These are phyloP conservation scores for Alternaria sp. DNA, from an alignment of 2,329 filamentous ascomycete genomes.

Conservation along the genomic window DNA sequence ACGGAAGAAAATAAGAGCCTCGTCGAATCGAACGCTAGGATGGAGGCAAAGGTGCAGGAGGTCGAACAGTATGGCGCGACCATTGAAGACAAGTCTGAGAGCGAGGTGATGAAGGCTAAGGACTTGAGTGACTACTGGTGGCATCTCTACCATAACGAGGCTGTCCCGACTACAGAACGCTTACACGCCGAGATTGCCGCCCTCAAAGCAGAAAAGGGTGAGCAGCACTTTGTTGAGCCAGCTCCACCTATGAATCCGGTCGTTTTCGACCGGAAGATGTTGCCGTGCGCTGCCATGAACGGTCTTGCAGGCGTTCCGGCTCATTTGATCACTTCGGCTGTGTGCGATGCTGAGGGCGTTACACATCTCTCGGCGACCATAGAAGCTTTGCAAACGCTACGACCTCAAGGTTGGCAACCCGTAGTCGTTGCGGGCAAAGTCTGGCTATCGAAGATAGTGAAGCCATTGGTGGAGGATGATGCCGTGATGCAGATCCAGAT, in stretches of 20 bases:
- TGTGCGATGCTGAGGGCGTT: constrained; percentile 1
- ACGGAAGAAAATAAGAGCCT: not conserved
- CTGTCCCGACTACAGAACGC: not conserved
- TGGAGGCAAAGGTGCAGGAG: not conserved
- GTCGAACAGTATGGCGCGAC: not conserved
- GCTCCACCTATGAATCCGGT: not conserved
- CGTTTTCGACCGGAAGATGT: not conserved
- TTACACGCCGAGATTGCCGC: not conserved
- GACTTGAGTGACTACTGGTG: not conserved
- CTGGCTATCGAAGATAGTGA: constrained; percentile 10
- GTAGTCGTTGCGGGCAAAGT: constrained; percentile 4
- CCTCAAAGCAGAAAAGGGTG: constrained; percentile 7
- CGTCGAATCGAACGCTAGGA: not conserved
- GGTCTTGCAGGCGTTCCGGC: not conserved
- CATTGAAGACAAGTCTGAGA: not conserved
- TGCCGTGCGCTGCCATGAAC: not conserved
- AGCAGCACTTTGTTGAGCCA: not conserved
- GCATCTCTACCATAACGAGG: constrained; percentile 2
- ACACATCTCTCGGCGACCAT: constrained; percentile 5
- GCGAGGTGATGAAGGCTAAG: not conserved
- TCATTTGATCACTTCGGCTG: not conserved
- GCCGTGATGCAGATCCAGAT: constrained; percentile 1
- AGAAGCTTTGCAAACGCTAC: constrained; percentile 7
- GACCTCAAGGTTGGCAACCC: constrained; percentile 7
- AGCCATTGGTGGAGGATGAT: constrained; percentile 17